A percentile compares a stretch with the other conserved stretches of the same genome.
These are phyloP conservation scores for Theobroma grandiflorum DNA, from an alignment of 441 rosid genomes.

Conservation along the genomic window DNA sequence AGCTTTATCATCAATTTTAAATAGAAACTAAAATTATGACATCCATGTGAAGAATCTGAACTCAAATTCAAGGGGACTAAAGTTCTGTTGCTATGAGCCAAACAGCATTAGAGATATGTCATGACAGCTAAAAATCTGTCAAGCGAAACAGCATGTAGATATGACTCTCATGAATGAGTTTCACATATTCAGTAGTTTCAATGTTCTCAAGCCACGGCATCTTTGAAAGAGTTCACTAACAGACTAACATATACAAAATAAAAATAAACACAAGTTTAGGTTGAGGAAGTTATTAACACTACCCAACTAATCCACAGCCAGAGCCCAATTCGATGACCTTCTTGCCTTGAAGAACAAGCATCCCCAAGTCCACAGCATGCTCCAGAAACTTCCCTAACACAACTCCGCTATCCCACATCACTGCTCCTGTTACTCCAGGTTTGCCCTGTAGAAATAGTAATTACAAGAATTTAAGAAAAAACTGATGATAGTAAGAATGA, in stretches of 20 bases:
- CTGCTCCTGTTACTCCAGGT: slow-evolving; percentile 95
- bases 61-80: not conserved
- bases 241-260: not conserved
- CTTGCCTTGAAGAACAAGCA: slow-evolving; percentile 75
- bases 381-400: slow-evolving; percentile 89
- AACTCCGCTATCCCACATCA: slow-evolving; percentile 95
- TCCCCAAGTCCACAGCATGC: slow-evolving; percentile 78
- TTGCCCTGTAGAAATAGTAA: slow-evolving; percentile 45
- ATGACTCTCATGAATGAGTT: not conserved
- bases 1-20: not conserved
- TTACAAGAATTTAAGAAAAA: not conserved
- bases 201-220: not conserved
- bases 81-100: not conserved
- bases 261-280: not conserved
- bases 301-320: slow-evolving; percentile 98
- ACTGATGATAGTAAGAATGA: not conserved
- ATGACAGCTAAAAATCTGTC: not conserved
- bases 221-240: not conserved
- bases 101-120: not conserved
- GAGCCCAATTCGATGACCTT: slow-evolving; percentile 88
- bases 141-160: not conserved
- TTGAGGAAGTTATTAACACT: slow-evolving; percentile 6
- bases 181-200: not conserved
- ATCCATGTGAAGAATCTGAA: not conserved
- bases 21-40: not conserved